phyloP scores from a whole-genome alignment of 1,284 basidiomycete species.

The Sanghuangporus weigelae region DNA sequence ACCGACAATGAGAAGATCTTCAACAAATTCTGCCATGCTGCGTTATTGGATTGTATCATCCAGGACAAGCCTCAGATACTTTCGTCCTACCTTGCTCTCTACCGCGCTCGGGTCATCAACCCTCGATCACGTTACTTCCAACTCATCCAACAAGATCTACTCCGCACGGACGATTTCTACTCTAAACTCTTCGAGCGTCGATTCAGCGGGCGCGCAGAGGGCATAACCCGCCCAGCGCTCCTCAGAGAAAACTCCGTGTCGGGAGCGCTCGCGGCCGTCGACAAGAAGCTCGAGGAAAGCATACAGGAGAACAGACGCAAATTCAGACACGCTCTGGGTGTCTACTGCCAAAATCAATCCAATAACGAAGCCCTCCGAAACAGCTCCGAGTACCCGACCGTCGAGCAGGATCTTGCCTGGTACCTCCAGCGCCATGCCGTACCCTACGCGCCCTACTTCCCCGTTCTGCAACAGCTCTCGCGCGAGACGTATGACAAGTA shows the following conservation, averaged over 20 bases:
- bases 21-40: conserved; percentile 72
- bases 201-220: conserved; percentile 61
- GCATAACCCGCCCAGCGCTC: conserved; percentile 57
- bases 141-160: conserved; percentile 61
- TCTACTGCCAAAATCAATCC: conserved; percentile 41
- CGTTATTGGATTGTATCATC: conserved; percentile 81
- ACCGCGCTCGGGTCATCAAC: conserved; percentile 55
- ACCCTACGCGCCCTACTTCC: conserved; percentile 58
- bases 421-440: conserved; percentile 66
- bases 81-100: conserved; percentile 68
- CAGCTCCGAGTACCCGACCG: conserved; percentile 26
- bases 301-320: background rate
- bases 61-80: conserved; percentile 83
- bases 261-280: conserved; percentile 55
- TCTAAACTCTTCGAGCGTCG: conserved; percentile 62
- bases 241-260: conserved; percentile 64
- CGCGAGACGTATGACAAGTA: conserved; percentile 29
- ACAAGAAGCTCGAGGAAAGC: conserved; percentile 37
- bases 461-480: conserved; percentile 52
- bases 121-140: conserved; percentile 55
- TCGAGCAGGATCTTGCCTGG: conserved; percentile 41
- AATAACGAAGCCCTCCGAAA: conserved; percentile 17
- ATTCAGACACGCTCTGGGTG: conserved; percentile 43
- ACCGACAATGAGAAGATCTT: conserved; percentile 56
- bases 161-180: conserved; percentile 70